Base-by-base conservation (phyloP, 2,329 filamentous ascomycete genomes). In the Ascochyta fabae region DNA sequence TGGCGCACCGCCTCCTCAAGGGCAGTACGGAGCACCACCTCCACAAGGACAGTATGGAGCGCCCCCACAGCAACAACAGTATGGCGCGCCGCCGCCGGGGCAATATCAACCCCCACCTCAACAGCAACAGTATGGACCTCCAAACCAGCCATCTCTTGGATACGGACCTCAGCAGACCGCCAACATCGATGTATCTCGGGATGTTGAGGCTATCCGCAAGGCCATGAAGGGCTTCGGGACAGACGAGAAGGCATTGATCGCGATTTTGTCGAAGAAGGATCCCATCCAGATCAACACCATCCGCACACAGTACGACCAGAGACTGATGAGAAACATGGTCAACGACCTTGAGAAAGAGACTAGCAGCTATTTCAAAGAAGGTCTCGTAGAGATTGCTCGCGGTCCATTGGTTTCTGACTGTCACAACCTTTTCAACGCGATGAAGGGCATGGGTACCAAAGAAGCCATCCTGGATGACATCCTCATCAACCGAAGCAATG, bases 181-280 rank as follows among this genome's bases (percentile, higher is more conserved):
- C 15, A 80, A 85, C 41, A 80, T 83, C 16, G 87, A 96, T 61
- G 88, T 86, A 43, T 82, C 79, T 3, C 78, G 80, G 12, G 87
- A 95, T 65, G 89, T 91, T 0, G 85, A 92, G 53, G 84, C 81
- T 4, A 80, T 96, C 22, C 86, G 91, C 48, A 84, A 84, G 64
- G 91, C 94, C 2, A 96, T 97, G 92, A 96, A 96, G 76, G 92
- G 92, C 0, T 91, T 96, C 59, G 94, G 93, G 31, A 97, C 93
- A 0, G 87, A 98, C 68, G 93, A 97, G 74, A 88, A 87, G 67
- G 76, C 84, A 0, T 79, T 98, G 15, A 93, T 96, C 60, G 79
- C 81, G 2, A 79, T 88, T 3, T 79, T 98, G 8, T 79, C 88
- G 3, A 84, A 82, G 63, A 88, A 92, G 60, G 91, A 96, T 61